A percentile compares a stretch with the other conserved stretches of the same genome.
phyloP scores from a whole-genome alignment of 2,329 filamentous ascomycete genomes.

The Arachnopeziza araneosa region DNA sequence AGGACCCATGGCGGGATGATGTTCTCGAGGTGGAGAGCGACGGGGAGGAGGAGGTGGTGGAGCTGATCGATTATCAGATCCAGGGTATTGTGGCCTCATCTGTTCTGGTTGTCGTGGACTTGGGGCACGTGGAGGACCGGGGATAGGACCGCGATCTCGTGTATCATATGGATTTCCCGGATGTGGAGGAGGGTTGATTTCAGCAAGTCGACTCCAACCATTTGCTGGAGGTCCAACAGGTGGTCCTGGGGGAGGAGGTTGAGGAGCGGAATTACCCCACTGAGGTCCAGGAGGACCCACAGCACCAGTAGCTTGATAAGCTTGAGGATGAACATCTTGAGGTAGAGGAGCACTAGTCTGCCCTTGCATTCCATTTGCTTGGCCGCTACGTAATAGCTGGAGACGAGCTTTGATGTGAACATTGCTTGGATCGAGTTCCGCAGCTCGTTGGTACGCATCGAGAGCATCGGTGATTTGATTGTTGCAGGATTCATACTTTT shows the following conservation, averaged over 20 bases:
- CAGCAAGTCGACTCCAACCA: constrained; percentile 64
- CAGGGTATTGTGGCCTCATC: constrained; percentile 58
- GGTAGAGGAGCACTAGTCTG: constrained; percentile 78
- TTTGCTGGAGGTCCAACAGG: constrained; percentile 33
- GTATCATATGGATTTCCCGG: constrained; percentile 79
- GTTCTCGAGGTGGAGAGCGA: constrained; percentile 46
- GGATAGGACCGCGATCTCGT: constrained; percentile 60
- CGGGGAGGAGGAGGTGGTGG: constrained; percentile 48
- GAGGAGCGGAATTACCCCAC: constrained; percentile 75
- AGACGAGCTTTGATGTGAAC: constrained; percentile 94
- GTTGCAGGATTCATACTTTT: constrained; percentile 94
- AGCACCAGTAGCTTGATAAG: constrained; percentile 79
- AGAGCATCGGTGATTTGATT: constrained; percentile 96
- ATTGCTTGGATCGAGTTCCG: constrained; percentile 88
- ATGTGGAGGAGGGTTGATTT: constrained; percentile 71
- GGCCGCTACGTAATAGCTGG: constrained; percentile 79
- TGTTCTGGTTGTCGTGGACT: constrained; percentile 67
- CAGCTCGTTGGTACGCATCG: constrained; percentile 90
- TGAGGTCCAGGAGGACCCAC: constrained; percentile 81
- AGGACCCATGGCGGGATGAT: constrained; percentile 27
- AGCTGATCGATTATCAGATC: constrained; percentile 53
- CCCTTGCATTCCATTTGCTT: constrained; percentile 63
- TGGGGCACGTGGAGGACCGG: constrained; percentile 56
- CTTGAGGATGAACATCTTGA: constrained; percentile 92
- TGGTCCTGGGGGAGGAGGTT: constrained; percentile 49